These are phyloP conservation scores for Hirsutella minnesotensis DNA, from an alignment of 2,329 filamentous ascomycete species.

Conservation along the genomic window DNA sequence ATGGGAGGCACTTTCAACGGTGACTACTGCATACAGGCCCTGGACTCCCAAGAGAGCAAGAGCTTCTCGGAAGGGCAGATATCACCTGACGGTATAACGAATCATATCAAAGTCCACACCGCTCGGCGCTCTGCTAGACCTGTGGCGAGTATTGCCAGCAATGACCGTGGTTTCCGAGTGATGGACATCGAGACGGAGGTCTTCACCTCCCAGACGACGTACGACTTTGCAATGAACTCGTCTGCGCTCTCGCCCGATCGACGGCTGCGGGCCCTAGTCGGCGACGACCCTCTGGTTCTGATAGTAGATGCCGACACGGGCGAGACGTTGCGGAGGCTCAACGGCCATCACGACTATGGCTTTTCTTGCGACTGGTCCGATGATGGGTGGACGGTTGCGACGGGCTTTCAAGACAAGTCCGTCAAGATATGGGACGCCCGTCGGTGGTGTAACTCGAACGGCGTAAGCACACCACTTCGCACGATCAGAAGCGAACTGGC, in stretches of 20 bases:
- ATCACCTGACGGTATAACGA: slow-evolving; percentile 47
- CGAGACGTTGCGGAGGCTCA: slow-evolving; percentile 41
- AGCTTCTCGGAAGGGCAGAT: slow-evolving; percentile 31
- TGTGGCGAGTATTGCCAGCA: slow-evolving; percentile 49
- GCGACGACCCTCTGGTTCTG: slow-evolving; percentile 52
- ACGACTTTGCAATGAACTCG: slow-evolving; percentile 58
- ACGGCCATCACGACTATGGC: slow-evolving; percentile 56
- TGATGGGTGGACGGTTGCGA: slow-evolving; percentile 65
- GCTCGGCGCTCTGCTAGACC: slow-evolving; percentile 40
- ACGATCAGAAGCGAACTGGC: slow-evolving; percentile 55
- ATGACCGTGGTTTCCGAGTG: slow-evolving; percentile 46
- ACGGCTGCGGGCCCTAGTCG: slow-evolving; percentile 60
- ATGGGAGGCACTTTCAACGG: slow-evolving; percentile 48
- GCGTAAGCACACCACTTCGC: slow-evolving; percentile 32
- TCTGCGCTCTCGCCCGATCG: slow-evolving; percentile 60
- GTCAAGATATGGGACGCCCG: slow-evolving; percentile 69
- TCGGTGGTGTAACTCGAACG: slow-evolving; percentile 47
- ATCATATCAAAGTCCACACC: slow-evolving; percentile 48
- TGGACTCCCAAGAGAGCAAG: slow-evolving; percentile 27
- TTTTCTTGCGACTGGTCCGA: slow-evolving; percentile 74
- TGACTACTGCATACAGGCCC: slow-evolving; percentile 37
- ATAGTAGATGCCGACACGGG: slow-evolving; percentile 61
- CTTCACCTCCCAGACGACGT: slow-evolving; percentile 40
- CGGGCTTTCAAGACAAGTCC: slow-evolving; percentile 62
- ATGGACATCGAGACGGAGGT: slow-evolving; percentile 47